Conservation (phyloP, 805 yeast species). For the Kregervanrija fluxuum region DNA sequence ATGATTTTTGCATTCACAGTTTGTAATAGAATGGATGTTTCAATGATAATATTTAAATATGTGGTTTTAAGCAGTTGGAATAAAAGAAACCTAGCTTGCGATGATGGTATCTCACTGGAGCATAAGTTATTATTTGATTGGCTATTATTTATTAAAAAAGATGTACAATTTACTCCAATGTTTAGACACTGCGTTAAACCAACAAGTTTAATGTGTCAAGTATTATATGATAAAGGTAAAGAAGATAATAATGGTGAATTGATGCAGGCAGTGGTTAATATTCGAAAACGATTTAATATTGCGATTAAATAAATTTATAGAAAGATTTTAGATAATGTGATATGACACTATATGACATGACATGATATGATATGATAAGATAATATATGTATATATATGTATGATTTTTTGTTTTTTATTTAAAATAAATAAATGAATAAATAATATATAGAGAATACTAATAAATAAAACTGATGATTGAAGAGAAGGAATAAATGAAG, state of each 20-base stretch:
- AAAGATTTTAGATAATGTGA: not conserved
- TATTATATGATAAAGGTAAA: slow-evolving; percentile 2
- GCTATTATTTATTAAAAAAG: not conserved
- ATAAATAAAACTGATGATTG: too few relatives aligned
- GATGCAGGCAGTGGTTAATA: slow-evolving; percentile 5
- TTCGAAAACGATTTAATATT: slow-evolving; percentile 2
- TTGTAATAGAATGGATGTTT: slow-evolving; percentile 3
- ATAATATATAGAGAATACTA: not conserved
- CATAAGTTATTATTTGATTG: not conserved
- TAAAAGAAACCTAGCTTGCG: not conserved
- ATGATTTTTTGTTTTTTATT: not conserved
- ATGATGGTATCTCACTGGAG: too few relatives aligned
- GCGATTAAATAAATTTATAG: not conserved
- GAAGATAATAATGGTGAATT: not conserved
- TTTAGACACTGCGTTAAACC: not conserved
- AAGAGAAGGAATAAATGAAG: slow-evolving; percentile 8
- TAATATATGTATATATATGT: not conserved
- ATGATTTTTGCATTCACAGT: not conserved
- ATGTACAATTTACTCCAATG: not conserved
- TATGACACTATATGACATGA: not conserved
- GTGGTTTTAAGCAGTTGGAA: not conserved
- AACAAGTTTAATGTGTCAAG: slow-evolving; percentile 1
- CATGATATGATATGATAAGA: not conserved
- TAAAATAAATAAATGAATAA: slow-evolving; percentile 1
- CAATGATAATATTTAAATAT: not conserved